Percentiles rank a stretch among this genome's conserved stretches.
Conservation (phyloP, 1,284 basidiomycete species). For the Rhodotorula sp. region DNA sequence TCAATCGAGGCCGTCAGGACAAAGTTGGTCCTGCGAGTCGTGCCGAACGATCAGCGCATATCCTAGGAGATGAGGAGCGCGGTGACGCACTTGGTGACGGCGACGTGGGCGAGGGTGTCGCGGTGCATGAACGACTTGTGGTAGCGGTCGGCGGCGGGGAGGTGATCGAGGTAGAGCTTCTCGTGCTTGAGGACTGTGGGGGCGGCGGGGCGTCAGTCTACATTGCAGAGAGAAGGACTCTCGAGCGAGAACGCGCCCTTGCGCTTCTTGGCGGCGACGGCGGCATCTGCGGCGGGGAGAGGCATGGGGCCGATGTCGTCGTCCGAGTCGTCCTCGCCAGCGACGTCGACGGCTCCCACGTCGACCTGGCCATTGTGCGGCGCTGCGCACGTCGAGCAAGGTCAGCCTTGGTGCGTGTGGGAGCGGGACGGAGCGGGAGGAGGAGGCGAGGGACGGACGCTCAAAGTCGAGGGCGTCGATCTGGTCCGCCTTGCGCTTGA, state of each 20-base stretch:
- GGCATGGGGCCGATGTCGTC: conserved; percentile 53
- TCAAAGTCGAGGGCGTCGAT: conserved; percentile 32
- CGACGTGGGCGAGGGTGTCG: conserved; percentile 83
- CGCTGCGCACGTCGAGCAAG: conserved; percentile 4
- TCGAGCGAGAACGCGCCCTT: conserved; percentile 42
- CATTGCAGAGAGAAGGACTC: background rate
- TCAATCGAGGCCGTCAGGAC: conserved; percentile 92
- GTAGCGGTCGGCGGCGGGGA: conserved; percentile 91
- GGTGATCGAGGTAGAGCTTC: conserved; percentile 82
- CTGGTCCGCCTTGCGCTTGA: conserved; percentile 34
- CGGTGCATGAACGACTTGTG: conserved; percentile 98
- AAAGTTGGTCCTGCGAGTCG: conserved; percentile 73
- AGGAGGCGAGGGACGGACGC: background rate
- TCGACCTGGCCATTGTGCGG: conserved; percentile 14
- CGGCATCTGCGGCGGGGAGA: conserved; percentile 42
- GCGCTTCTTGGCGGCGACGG: conserved; percentile 47
- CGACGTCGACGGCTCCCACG: conserved; percentile 25
- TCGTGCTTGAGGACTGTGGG: conserved; percentile 68
- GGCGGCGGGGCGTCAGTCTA: background rate
- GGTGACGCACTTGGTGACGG: conserved; percentile 71
- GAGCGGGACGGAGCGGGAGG: background rate
- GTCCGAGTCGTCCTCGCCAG: conserved; percentile 47
- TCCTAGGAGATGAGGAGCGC: conserved; percentile 58
- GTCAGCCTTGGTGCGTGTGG: background rate
- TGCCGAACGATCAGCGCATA: conserved; percentile 59